Evolutionary conservation across 2,329 filamentous ascomycete genomes (phyloP).

Genomic region (Ilyonectria robusta): DNA sequence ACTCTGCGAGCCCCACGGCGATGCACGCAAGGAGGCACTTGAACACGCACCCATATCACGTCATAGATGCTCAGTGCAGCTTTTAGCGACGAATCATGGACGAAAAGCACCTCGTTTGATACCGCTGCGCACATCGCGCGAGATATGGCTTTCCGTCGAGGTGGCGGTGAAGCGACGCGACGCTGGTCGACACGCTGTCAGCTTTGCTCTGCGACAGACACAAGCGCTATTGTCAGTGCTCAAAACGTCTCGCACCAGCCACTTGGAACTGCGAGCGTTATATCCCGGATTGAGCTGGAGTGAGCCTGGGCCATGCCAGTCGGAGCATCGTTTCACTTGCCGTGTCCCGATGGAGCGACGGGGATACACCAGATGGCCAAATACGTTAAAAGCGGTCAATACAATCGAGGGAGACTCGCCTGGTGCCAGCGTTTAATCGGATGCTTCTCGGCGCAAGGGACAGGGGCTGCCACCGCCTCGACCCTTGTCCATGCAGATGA

Average conservation of each 20-base stretch:
- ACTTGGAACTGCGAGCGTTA: slow-evolving; percentile 15
- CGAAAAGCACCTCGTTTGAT: not conserved
- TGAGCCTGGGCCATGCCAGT: slow-evolving; percentile 21
- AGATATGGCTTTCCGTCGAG: not conserved
- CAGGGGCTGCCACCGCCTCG: not conserved
- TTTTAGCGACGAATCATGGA: not conserved
- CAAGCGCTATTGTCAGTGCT: not conserved
- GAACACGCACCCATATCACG: not conserved
- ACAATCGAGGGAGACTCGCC: slow-evolving; percentile 24
- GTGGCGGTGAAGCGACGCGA: slow-evolving; percentile 1
- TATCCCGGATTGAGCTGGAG: slow-evolving; percentile 6
- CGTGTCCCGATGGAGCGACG: slow-evolving; percentile 4
- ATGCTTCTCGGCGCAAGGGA: slow-evolving; percentile 17
- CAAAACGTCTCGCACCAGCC: slow-evolving; percentile 11
- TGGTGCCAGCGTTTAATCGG: slow-evolving; percentile 23
- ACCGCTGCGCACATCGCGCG: not conserved
- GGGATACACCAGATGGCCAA: not conserved
- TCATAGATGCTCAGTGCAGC: not conserved
- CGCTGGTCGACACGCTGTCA: not conserved
- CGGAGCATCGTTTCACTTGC: slow-evolving; percentile 16
- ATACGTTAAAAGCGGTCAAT: slow-evolving; percentile 12
- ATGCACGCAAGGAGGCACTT: not conserved
- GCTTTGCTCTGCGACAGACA: not conserved
- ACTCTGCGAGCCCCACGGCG: not conserved
- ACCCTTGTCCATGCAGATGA: not conserved